Evolutionary conservation across 1,284 basidiomycete species (phyloP), one percentile per base, ranked within the genome.

Genomic region (Melampsora larici-populina): DNA sequence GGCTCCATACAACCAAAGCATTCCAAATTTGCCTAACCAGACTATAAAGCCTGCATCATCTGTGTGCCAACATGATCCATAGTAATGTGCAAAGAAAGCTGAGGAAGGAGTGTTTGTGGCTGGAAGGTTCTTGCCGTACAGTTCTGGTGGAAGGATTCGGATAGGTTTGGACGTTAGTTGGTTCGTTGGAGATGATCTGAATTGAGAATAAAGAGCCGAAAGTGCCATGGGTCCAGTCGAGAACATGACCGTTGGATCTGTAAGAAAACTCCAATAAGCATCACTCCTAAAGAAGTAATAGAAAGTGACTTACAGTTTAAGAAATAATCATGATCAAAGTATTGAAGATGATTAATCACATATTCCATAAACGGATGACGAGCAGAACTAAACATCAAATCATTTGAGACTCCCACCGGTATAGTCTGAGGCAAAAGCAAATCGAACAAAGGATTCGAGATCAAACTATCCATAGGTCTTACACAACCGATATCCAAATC

Each of bases 211-310:
- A 21, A 81, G 79, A 7, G 83, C 83, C 17, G 82, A 83, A 51
- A 84, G 80, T 78, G 83, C 83, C 85, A 85, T 86, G 43, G 85
- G 86, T 1, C 96, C 96, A 0, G 97, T 99, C 68, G 93, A 94
- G 86, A 99, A 99, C 96, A 99, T 99, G 86, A 99, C 96, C 48
- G 96, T 99, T 43, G 97, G 96, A 82, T 99, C 99, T 85, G 97
- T 95, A 21, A 49, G 48, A 82, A 94, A 89, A 72, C 97, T n/a
- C n/a, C n/a, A n/a, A n/a, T n/a, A n/a, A n/a, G n/a, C n/a, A n/a
- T n/a, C n/a, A n/a, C n/a, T n/a, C n/a, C n/a, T n/a, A n/a, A n/a
- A n/a, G n/a, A n/a, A 26, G n/a, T 48, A 43, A 24, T 2, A 33
- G 62, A 26, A 46, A 64, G 21, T 46, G 49, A 24, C 49, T 36